Conservation (phyloP, 768 basidiomycete genomes). For the Tricholoma furcatifolium region DNA sequence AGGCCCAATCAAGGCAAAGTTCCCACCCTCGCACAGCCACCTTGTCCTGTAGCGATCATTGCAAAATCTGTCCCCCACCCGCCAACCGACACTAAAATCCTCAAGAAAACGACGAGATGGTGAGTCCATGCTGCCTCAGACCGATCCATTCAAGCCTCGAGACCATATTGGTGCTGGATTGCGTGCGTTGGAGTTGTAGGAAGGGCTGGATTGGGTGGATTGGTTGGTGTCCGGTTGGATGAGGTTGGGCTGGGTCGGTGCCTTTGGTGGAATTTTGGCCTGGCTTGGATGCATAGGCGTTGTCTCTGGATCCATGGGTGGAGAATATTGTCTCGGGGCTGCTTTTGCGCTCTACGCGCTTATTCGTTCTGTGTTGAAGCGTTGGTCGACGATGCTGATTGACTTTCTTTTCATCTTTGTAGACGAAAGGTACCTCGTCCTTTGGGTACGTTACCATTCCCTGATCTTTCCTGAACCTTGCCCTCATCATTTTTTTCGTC, state of each 20-base stretch:
- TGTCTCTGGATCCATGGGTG: too few relatives aligned
- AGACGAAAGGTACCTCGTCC: constrained; percentile 97
- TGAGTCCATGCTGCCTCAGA: constrained; percentile 31
- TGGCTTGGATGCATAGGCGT: too few relatives aligned
- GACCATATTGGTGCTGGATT: constrained; percentile 3
- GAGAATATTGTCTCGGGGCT: background rate
- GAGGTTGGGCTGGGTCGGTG: background rate
- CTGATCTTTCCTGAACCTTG: background rate
- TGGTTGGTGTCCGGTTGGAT: background rate
- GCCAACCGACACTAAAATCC: constrained; percentile 23
- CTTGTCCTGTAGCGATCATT: background rate
- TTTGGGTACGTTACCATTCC: constrained; percentile 68
- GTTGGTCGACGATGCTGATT: constrained; percentile 16
- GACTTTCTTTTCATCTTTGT: constrained; percentile 23
- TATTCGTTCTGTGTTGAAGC: background rate
- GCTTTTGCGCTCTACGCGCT: background rate
- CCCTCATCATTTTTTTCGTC: constrained; percentile 5
- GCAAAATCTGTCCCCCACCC: constrained; percentile 17
- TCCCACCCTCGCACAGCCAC: constrained; percentile 15
- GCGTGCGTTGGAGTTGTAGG: constrained; percentile 14
- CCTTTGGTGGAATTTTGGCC: background rate
- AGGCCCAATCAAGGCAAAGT: constrained; percentile 14
- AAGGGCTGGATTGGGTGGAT: constrained; percentile 22
- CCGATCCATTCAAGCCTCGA: constrained; percentile 11
- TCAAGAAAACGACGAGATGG: constrained; percentile 45